phyloP scores from a whole-genome alignment of 805 yeast genomes.

The Metschnikowia gelsemii region DNA sequence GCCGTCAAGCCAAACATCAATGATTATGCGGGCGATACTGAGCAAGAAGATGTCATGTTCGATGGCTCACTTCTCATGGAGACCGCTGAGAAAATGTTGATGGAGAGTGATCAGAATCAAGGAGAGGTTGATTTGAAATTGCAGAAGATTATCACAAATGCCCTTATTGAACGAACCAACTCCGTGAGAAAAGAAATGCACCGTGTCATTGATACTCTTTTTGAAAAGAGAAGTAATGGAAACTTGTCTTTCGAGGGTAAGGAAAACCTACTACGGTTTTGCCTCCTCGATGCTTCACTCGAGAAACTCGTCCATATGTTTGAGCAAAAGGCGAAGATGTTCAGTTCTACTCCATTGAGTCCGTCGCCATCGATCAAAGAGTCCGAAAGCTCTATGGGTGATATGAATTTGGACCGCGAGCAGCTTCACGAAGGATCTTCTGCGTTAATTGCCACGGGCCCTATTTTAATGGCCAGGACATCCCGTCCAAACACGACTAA shows the following conservation, averaged over 20 bases:
- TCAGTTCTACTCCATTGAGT: constrained; percentile 20
- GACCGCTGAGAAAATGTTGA: constrained; percentile 66
- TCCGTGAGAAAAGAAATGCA: constrained; percentile 52
- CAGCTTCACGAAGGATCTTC: constrained; percentile 49
- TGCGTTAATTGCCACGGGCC: constrained; percentile 53
- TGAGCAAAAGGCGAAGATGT: constrained; percentile 38
- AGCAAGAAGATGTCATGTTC: constrained; percentile 64
- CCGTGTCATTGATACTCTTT: constrained; percentile 49
- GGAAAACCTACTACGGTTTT: constrained; percentile 52
- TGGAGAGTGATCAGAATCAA: constrained; percentile 23
- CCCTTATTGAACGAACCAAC: constrained; percentile 51
- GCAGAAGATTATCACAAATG: constrained; percentile 47
- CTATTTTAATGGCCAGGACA: constrained; percentile 38
- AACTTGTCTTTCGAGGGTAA: constrained; percentile 53
- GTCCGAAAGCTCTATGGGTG: background rate
- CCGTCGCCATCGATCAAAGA: constrained; percentile 17
- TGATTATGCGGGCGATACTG: constrained; percentile 23
- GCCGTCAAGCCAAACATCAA: constrained; percentile 30
- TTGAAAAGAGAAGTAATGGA: constrained; percentile 46
- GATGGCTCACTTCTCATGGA: constrained; percentile 75
- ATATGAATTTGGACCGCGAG: constrained; percentile 17
- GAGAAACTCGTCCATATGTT: constrained; percentile 53
- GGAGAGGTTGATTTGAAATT: constrained; percentile 36
- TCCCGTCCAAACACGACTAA: constrained; percentile 4
- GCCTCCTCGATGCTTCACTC: constrained; percentile 53